Base-by-base conservation (phyloP, 352 stramenopile genomes). In the Lagenidium sp. region DNA sequence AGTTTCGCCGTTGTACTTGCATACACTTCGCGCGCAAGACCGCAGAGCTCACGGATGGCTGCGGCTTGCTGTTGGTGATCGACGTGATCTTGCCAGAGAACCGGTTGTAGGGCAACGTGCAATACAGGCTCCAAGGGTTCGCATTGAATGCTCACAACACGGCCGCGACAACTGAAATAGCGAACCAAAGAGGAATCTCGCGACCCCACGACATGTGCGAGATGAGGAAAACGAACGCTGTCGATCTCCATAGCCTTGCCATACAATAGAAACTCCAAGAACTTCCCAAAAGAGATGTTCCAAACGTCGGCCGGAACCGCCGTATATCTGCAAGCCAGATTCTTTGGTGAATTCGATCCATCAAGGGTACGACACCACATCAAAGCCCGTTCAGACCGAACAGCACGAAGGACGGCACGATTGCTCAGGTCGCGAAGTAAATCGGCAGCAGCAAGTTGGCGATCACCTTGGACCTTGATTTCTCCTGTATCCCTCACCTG, bases 211-310 rank as follows among this genome's bases (percentile, higher is more conserved):
- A 87, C 55, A 23, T 63, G 54, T 40, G 35, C 54, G 31, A 90
- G 53, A 41, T 89, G 73, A 8, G 76, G 75, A 41, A 86, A 87
- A 1, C 76, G 75, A 13, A 60, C 39, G n/a, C 46, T 65, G 31
- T 94, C 81, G 36, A 90, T 68, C 12, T 57, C 39, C 64, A 94
- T 71, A 4, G 77, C 64, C 43, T 87, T 86, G 41, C 78, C 72
- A 52, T 94, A 94, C 18, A 94, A 70, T 58, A 90, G 65, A 34
- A 85, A 77, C 55, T 94, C 82, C 6, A 94, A 41, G 44, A 90
- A 90, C 50, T 92, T 94, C 2, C 82, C 82, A 53, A 94, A 94
- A 13, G 79, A 92, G 43, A 88, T 92, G 40, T 90, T 87, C 65
- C 76, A 83, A 13, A 87, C 55, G 29, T 94, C 79, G 7, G 53